Evolutionary conservation across 2,329 filamentous ascomycete genomes (phyloP).

Genomic region (Penicillium sp.): DNA sequence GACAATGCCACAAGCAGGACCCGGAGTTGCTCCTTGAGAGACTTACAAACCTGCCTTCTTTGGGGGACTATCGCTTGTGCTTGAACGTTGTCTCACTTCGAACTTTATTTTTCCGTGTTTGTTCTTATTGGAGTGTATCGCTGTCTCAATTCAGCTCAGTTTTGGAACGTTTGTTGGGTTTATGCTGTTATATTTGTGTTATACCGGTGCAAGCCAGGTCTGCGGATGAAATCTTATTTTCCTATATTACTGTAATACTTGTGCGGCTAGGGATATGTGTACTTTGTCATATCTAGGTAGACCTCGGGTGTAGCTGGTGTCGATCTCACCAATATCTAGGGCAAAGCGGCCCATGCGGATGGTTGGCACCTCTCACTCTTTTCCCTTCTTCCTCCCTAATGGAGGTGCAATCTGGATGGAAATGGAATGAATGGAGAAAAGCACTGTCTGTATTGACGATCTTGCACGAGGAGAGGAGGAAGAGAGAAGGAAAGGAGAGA

Average conservation of each 20-base stretch:
- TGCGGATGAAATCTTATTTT: background rate
- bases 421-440: too few relatives aligned
- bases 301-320: background rate
- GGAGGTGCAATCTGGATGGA: too few relatives aligned
- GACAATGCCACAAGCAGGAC: background rate
- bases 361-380: too few relatives aligned
- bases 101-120: too few relatives aligned
- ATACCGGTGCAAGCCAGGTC: too few relatives aligned
- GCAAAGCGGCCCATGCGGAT: background rate
- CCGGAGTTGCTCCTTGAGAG: background rate
- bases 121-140: background rate
- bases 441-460: too few relatives aligned
- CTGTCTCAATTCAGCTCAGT: background rate
- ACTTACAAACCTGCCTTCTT: too few relatives aligned
- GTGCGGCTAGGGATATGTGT: background rate
- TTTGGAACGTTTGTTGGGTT: background rate
- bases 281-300: background rate
- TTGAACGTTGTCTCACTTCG: too few relatives aligned
- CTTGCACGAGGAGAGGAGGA: too few relatives aligned
- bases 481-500: too few relatives aligned
- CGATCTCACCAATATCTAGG: background rate
- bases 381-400: background rate
- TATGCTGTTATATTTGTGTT: background rate
- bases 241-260: background rate
- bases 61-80: background rate